Conservation (phyloP, 2,329 filamentous ascomycete species). For the Aspergillus sp. region DNA sequence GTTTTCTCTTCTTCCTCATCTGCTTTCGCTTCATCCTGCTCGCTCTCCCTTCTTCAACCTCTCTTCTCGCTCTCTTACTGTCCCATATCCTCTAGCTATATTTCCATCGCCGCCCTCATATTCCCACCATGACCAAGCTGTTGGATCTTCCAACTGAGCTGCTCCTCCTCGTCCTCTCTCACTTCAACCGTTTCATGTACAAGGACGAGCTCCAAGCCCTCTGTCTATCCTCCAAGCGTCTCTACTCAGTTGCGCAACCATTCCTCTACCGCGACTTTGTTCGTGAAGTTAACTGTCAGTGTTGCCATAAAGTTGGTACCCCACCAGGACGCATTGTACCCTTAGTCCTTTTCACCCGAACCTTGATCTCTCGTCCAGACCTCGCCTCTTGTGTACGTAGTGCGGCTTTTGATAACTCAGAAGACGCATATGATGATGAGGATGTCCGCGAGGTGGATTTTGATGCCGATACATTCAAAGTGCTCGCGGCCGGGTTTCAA, state of each 20-base stretch:
- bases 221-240: slow-evolving; percentile 2
- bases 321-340: neutral
- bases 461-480: neutral
- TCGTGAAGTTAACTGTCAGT: neutral
- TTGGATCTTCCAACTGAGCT: neutral
- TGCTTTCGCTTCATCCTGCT: too few relatives aligned
- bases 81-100: neutral
- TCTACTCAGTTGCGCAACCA: slow-evolving; percentile 3
- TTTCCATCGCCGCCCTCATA: neutral
- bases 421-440: neutral
- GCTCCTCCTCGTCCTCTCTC: neutral
- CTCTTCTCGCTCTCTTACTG: neutral
- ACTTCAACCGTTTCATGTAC: neutral
- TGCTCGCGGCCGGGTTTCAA: neutral
- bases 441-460: neutral
- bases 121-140: neutral
- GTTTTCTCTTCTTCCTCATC: too few relatives aligned
- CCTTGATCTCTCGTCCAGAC: slow-evolving; percentile 7
- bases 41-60: neutral
- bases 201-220: neutral
- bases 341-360: slow-evolving; percentile 5
- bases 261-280: neutral
- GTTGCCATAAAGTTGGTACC: neutral
- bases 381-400: neutral
- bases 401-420: neutral